These are phyloP conservation scores for Lumnitzera littorea DNA, from an alignment of 345 rosid species.

Conservation along the genomic window DNA sequence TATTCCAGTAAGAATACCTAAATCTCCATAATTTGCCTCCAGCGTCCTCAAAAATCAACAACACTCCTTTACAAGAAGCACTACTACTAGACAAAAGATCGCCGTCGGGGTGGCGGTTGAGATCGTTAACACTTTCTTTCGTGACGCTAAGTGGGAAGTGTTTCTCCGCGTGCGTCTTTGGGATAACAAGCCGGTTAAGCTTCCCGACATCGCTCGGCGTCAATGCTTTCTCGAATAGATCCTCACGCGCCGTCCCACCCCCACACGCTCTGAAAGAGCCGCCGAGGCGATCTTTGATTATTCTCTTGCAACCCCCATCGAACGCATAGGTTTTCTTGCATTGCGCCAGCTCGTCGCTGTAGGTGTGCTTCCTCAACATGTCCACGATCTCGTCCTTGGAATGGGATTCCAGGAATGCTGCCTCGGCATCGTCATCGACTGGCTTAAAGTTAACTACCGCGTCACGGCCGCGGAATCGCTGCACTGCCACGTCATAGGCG, in stretches of 20 bases:
- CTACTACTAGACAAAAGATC: not conserved
- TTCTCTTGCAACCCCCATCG: not conserved
- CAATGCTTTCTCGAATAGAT: constrained; percentile 75
- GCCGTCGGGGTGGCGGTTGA: too few relatives aligned
- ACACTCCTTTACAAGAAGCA: constrained; percentile 36
- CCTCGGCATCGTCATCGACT: constrained; percentile 15
- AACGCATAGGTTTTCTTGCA: constrained; percentile 18
- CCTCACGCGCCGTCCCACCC: constrained; percentile 34
- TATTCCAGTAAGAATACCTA: constrained; percentile 93
- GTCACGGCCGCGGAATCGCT: constrained; percentile 46
- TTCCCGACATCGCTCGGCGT: constrained; percentile 97
- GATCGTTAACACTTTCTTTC: not conserved
- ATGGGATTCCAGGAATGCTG: constrained; percentile 31
- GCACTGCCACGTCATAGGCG: constrained; percentile 45
- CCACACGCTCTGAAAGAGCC: not conserved
- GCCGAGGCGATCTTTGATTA: too few relatives aligned
- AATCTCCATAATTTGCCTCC: constrained; percentile 88
- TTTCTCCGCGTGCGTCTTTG: constrained; percentile 87
- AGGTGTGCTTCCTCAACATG: constrained; percentile 57
- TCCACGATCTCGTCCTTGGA: constrained; percentile 58
- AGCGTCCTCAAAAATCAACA: constrained; percentile 65
- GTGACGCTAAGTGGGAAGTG: constrained; percentile 37
- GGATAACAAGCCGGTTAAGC: constrained; percentile 89
- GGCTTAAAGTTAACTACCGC: constrained; percentile 41
- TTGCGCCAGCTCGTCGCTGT: constrained; percentile 42